Evolutionary conservation across 2,329 filamentous ascomycete genomes (phyloP).

Genomic region (Reticulascus tulasneorum): DNA sequence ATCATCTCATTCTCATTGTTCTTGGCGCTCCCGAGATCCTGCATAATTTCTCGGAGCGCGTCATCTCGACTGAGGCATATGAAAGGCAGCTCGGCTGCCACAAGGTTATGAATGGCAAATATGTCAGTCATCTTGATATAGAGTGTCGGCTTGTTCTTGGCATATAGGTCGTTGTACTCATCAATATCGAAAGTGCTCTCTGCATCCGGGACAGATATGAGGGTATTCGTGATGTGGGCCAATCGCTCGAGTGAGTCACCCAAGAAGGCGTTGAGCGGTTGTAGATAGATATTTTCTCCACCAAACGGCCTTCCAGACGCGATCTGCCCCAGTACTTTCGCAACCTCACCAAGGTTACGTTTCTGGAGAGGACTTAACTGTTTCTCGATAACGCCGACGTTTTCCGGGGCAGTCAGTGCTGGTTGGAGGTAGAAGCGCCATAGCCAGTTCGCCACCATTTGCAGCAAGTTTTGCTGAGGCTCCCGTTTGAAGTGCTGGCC

Average conservation of each 20-base stretch:
- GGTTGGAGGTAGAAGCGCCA: slow-evolving; percentile 94
- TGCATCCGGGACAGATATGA: slow-evolving; percentile 81
- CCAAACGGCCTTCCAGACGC: slow-evolving; percentile 87
- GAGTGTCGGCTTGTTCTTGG: slow-evolving; percentile 93
- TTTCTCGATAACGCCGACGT: slow-evolving; percentile 88
- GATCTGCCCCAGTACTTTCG: slow-evolving; percentile 87
- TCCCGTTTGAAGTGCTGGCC: slow-evolving; percentile 76
- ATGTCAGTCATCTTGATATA: slow-evolving; percentile 99
- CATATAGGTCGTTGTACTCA: slow-evolving; percentile 96
- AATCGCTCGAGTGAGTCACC: slow-evolving; percentile 79
- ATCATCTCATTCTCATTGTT: slow-evolving; percentile 93
- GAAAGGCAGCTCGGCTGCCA: slow-evolving; percentile 71
- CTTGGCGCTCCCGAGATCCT: slow-evolving; percentile 92
- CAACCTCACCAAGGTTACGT: slow-evolving; percentile 83
- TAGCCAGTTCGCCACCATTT: slow-evolving; percentile 84
- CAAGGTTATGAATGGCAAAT: slow-evolving; percentile 88
- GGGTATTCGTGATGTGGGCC: slow-evolving; percentile 66
- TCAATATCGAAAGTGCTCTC: slow-evolving; percentile 96
- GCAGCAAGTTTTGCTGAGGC: slow-evolving; percentile 70
- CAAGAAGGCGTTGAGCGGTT: slow-evolving; percentile 90
- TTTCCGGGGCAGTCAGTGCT: slow-evolving; percentile 83
- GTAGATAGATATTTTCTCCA: slow-evolving; percentile 90
- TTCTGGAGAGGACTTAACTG: slow-evolving; percentile 87
- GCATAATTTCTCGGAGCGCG: slow-evolving; percentile 82
- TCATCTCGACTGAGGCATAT: slow-evolving; percentile 83